Evolutionary conservation across 805 yeast genomes (phyloP).

Genomic region (Schwanniomyces yamadae): DNA sequence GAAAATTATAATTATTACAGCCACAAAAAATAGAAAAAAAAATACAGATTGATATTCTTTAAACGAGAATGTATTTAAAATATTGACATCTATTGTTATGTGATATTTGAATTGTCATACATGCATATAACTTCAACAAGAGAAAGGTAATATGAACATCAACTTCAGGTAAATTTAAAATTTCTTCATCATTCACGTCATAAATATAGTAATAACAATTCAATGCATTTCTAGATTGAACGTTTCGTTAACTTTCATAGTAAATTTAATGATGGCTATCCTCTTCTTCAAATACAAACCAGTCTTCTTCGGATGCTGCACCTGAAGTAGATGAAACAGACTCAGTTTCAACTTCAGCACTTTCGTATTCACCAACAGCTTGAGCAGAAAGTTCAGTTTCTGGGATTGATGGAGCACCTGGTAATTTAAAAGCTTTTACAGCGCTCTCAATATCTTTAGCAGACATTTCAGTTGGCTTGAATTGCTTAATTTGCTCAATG

Average conservation of each 20-base stretch:
- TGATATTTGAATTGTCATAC: no score
- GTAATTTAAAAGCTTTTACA: slow-evolving; percentile 81
- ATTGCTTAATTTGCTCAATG: slow-evolving; percentile 80
- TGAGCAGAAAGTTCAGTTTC: slow-evolving; percentile 66
- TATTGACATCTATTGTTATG: no score
- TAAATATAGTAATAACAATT: slow-evolving; percentile 2
- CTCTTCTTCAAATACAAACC: slow-evolving; percentile 77
- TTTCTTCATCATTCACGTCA: slow-evolving; percentile 1
- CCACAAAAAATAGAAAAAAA: no score
- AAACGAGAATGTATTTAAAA: no score
- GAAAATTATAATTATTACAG: no score
- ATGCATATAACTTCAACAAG: slow-evolving; percentile 1
- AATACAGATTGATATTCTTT: no score
- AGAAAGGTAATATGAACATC: slow-evolving; percentile 1
- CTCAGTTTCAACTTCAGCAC: slow-evolving; percentile 70
- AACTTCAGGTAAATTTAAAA: no score
- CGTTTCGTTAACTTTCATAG: slow-evolving; percentile 3
- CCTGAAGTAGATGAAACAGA: slow-evolving; percentile 37
- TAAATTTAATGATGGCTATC: slow-evolving; percentile 49
- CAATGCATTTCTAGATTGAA: no score
- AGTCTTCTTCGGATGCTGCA: slow-evolving; percentile 59
- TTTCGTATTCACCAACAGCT: slow-evolving; percentile 66
- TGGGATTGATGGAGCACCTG: slow-evolving; percentile 77
- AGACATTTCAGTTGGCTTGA: slow-evolving; percentile 78
- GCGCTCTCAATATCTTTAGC: slow-evolving; percentile 74